Evolutionary conservation across 2,329 filamentous ascomycete species (phyloP).

Genomic region (Elsinoe perseae): DNA sequence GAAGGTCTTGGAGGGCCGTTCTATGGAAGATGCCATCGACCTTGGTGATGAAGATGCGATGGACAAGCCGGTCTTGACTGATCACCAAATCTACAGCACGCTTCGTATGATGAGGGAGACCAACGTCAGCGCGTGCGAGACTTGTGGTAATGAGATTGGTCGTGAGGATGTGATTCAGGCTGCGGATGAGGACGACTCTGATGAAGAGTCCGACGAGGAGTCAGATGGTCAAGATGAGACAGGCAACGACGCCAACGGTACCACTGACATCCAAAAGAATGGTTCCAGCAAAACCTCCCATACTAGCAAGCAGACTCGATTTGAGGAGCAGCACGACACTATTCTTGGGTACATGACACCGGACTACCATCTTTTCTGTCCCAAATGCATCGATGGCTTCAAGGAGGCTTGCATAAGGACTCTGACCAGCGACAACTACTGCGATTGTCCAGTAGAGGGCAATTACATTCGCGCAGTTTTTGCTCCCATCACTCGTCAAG

Average conservation of each 20-base stretch:
- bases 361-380: constrained; percentile 81
- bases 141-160: constrained; percentile 55
- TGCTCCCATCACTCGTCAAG: constrained; percentile 58
- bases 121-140: constrained; percentile 63
- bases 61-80: constrained; percentile 50
- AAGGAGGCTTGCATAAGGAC: constrained; percentile 44
- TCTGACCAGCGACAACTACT: constrained; percentile 37
- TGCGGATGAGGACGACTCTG: constrained; percentile 48
- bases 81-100: constrained; percentile 75
- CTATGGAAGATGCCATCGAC: constrained; percentile 74
- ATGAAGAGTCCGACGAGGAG: constrained; percentile 22
- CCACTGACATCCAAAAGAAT: constrained; percentile 2
- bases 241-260: constrained; percentile 42
- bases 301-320: not conserved
- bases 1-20: constrained; percentile 61
- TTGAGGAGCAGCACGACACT: constrained; percentile 36
- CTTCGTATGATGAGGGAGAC: constrained; percentile 77
- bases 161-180: constrained; percentile 37
- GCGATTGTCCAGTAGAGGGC: constrained; percentile 62
- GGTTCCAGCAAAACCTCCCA: not conserved
- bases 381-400: constrained; percentile 58
- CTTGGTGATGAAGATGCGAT: constrained; percentile 69
- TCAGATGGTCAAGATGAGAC: not conserved
- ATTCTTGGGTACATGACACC: constrained; percentile 72
- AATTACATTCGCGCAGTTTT: constrained; percentile 55